Percentiles rank a stretch among this genome's conserved stretches.
These are phyloP conservation scores for Exophiala aquamarina DNA, from an alignment of 2,329 filamentous ascomycete genomes.

Conservation along the genomic window DNA sequence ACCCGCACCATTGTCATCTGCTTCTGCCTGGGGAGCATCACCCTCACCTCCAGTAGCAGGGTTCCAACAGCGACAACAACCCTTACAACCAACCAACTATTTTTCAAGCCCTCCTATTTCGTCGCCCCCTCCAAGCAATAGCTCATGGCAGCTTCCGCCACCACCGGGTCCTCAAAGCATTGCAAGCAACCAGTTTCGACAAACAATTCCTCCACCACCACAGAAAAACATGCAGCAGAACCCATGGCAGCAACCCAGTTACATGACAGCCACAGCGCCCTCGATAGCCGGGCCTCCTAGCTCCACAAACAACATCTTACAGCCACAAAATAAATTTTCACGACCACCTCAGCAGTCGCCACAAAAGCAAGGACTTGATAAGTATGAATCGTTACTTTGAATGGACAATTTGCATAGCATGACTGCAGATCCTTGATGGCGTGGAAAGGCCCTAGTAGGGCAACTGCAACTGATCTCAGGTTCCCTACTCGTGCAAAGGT, in stretches of 20 bases:
- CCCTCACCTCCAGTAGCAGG: slow-evolving; percentile 8
- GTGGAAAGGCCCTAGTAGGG: too few species aligned
- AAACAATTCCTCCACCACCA: slow-evolving; percentile 35
- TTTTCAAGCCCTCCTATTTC: slow-evolving; percentile 13
- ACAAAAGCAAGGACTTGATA: slow-evolving; percentile 50
- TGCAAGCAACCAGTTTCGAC: slow-evolving; percentile 1
- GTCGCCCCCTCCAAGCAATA: slow-evolving; percentile 13
- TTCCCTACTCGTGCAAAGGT: too few species aligned
- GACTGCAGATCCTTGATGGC: too few species aligned
- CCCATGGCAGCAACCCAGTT: slow-evolving; percentile 21
- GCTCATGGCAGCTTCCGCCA: slow-evolving; percentile 22
- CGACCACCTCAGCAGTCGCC: slow-evolving; percentile 28
- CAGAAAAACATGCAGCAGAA: slow-evolving; percentile 22
- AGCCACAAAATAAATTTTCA: slow-evolving; percentile 29
- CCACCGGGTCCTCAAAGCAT: slow-evolving; percentile 11
- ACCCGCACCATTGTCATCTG: slow-evolving; percentile 38
- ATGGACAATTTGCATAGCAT: neutral
- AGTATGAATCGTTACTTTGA: slow-evolving; percentile 57
- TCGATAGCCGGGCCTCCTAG: too few species aligned
- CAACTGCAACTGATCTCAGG: too few species aligned
- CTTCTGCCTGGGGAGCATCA: slow-evolving; percentile 25
- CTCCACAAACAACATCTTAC: neutral
- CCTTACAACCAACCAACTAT: slow-evolving; percentile 18
- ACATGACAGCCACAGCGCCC: neutral
- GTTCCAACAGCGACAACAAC: slow-evolving; percentile 15